Percentiles rank a stretch among this genome's conserved stretches.
These are phyloP conservation scores for Luffa aegyptiaca DNA, from an alignment of 306 rosid genomes.

Conservation along the genomic window DNA sequence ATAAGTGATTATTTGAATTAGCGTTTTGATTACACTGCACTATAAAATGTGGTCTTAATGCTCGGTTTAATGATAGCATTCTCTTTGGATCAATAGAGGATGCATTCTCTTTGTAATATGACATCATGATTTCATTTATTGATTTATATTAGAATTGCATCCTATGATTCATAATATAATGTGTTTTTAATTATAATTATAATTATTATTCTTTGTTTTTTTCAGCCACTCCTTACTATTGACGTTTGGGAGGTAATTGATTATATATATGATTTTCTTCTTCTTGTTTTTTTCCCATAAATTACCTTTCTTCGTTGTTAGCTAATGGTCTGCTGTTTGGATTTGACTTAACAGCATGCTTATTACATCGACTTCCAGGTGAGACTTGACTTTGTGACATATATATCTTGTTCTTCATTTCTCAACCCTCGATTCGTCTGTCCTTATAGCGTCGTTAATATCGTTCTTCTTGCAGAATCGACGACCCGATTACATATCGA, in stretches of 20 bases:
- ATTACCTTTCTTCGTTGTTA: neutral
- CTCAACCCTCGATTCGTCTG: neutral
- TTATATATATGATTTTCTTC: neutral
- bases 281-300: neutral
- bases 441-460: neutral
- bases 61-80: no score
- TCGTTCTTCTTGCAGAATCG: slow-evolving; percentile 30
- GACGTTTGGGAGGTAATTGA: slow-evolving; percentile 88
- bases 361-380: slow-evolving; percentile 88
- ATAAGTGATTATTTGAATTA: no score
- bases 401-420: neutral
- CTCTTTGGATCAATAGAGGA: no score
- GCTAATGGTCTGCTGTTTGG: neutral
- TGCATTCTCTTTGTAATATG: no score
- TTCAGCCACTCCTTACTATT: slow-evolving; percentile 85
- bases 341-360: slow-evolving; percentile 58
- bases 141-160: no score
- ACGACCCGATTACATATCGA: slow-evolving; percentile 54
- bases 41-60: no score
- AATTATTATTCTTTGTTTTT: neutral
- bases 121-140: no score
- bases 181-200: no score
- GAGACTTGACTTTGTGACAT: slow-evolving; percentile 21
- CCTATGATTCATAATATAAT: no score
- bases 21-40: no score